Conservation (phyloP, 1,284 basidiomycete genomes). For the Naganishia cerealis region DNA sequence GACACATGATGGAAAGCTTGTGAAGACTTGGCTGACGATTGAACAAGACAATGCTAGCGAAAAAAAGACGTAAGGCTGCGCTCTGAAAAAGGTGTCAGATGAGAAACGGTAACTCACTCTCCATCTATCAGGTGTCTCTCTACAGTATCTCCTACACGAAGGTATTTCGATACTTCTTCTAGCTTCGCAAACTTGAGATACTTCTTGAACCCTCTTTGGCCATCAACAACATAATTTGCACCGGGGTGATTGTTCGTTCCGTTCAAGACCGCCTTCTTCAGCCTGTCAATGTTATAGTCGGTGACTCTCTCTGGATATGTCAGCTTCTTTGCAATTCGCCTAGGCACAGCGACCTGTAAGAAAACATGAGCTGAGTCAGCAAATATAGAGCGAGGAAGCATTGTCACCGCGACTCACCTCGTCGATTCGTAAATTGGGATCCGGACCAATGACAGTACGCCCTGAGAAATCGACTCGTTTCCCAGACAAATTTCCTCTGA, state of each 20-base stretch:
- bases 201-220: slow-evolving; percentile 66
- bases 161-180: slow-evolving; percentile 63
- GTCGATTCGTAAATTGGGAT: slow-evolving; percentile 96
- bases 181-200: slow-evolving; percentile 79
- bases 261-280: slow-evolving; percentile 80
- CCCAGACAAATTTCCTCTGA: slow-evolving; percentile 95
- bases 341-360: slow-evolving; percentile 79
- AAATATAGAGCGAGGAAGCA: not conserved
- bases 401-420: slow-evolving; percentile 57
- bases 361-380: not conserved
- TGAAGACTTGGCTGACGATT: slow-evolving; percentile 99
- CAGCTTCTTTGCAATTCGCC: slow-evolving; percentile 90
- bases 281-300: slow-evolving; percentile 77
- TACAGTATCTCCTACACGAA: slow-evolving; percentile 52
- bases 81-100: not conserved
- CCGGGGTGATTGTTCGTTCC: slow-evolving; percentile 92
- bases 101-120: slow-evolving; percentile 59
- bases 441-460: slow-evolving; percentile 97
- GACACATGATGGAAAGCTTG: slow-evolving; percentile 98
- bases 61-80: not conserved
- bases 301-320: slow-evolving; percentile 98
- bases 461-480: slow-evolving; percentile 99
- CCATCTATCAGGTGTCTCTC: slow-evolving; percentile 83
- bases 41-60: slow-evolving; percentile 77
- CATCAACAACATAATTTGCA: slow-evolving; percentile 75